phyloP scores from a whole-genome alignment of 73 alveolate genomes.

The Paramecium biaurelia region DNA sequence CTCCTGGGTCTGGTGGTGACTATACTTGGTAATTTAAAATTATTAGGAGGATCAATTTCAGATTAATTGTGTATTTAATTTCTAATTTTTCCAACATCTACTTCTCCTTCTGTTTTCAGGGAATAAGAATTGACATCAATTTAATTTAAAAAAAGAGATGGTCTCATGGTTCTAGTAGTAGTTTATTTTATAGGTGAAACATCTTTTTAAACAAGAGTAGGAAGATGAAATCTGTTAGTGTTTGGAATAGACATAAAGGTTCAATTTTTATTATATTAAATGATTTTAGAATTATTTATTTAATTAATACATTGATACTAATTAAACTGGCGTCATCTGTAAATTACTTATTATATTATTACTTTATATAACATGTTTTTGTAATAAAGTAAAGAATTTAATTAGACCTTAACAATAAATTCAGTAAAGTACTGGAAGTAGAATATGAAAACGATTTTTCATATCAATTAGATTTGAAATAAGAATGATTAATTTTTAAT shows the following conservation, averaged over 20 bases:
- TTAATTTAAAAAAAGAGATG: background rate
- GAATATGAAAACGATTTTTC: background rate
- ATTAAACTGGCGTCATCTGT: background rate
- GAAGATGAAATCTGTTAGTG: background rate
- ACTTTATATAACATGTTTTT: background rate
- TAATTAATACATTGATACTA: background rate
- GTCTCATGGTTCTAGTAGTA: background rate
- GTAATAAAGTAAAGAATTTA: background rate
- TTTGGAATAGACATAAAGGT: background rate
- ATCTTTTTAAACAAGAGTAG: background rate
- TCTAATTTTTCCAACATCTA: background rate
- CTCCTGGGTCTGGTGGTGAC: background rate
- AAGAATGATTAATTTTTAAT: background rate
- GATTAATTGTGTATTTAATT: background rate
- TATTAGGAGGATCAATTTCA: background rate
- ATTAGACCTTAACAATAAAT: background rate
- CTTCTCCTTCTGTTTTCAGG: background rate
- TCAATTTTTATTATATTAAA: background rate
- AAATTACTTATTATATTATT: background rate
- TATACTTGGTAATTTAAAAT: background rate
- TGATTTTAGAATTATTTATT: background rate
- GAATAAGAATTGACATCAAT: background rate
- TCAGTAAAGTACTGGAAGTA: background rate
- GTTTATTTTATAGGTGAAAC: background rate
- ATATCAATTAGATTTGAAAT: background rate